Percentiles rank a stretch among this genome's conserved stretches.
Conservation (phyloP, 139 green algal genomes). For the Ettlia oleoabundans region DNA sequence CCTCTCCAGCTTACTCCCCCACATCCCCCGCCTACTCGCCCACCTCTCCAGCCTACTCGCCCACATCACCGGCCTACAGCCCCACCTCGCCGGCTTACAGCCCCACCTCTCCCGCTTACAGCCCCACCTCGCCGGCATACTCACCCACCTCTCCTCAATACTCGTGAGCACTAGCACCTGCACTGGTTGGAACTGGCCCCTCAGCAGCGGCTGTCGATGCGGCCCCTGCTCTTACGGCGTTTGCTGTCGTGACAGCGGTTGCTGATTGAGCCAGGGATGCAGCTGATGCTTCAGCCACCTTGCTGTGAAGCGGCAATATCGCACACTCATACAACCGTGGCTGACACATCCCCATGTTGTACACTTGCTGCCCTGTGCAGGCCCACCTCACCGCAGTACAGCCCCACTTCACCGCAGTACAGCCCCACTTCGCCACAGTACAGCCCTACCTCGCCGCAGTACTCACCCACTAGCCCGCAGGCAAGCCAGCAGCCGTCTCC, state of each 20-base stretch:
- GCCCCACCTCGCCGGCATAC: conserved; percentile 58
- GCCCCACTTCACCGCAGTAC: conserved; percentile 63
- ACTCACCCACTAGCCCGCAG: conserved; percentile 69
- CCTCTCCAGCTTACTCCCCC: conserved; percentile 45
- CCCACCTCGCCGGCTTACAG: conserved; percentile 29
- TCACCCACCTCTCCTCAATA: conserved; percentile 59
- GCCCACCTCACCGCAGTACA: conserved; percentile 59
- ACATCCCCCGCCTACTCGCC: conserved; percentile 55
- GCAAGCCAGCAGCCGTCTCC: conserved; percentile 58
- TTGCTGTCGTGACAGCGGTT: no score
- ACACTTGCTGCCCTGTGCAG: no score
- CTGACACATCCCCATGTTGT: no score
- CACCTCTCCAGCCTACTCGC: conserved; percentile 22
- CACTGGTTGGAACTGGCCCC: no score
- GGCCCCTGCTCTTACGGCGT: no score
- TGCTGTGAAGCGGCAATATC: no score
- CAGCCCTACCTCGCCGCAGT: conserved; percentile 68
- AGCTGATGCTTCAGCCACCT: no score
- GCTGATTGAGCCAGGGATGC: no score
- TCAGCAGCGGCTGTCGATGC: no score
- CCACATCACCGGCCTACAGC: conserved; percentile 35
- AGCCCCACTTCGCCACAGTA: conserved; percentile 73
- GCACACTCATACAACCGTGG: no score
- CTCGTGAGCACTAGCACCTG: no score
- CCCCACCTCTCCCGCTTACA: conserved; percentile 60